Evolutionary conservation across 805 yeast genomes (phyloP).

Genomic region (Pichia exigua): DNA sequence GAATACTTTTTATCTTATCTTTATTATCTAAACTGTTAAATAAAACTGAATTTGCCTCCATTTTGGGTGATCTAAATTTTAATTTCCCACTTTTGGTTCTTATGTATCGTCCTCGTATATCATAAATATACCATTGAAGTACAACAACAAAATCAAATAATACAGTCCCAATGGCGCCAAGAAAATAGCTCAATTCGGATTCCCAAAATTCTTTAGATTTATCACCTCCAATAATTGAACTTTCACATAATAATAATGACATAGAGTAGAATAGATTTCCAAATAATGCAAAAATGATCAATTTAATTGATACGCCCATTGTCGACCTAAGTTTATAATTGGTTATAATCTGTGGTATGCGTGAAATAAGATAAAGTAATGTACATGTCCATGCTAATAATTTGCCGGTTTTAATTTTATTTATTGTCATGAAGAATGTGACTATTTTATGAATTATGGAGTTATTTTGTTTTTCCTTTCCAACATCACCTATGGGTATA

Average conservation of each 20-base stretch:
- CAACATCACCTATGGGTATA: conserved; percentile 13
- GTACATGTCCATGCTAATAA: conserved; percentile 47
- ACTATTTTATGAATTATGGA: conserved; percentile 18
- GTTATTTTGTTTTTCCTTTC: conserved; percentile 12
- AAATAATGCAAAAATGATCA: conserved; percentile 40
- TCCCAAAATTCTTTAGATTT: conserved; percentile 33
- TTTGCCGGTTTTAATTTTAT: conserved; percentile 18
- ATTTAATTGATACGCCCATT: conserved; percentile 41
- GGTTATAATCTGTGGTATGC: conserved; percentile 45
- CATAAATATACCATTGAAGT: conserved; percentile 34
- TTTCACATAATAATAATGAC: conserved; percentile 39
- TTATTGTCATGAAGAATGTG: conserved; percentile 12
- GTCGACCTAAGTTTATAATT: conserved; percentile 41
- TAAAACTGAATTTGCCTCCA: neutral
- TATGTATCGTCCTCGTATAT: conserved; percentile 10
- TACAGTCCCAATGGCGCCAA: conserved; percentile 48
- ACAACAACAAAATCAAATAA: conserved; percentile 38
- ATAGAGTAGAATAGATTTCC: conserved; percentile 45
- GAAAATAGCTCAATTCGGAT: conserved; percentile 32
- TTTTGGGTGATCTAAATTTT: neutral
- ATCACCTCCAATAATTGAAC: conserved; percentile 30
- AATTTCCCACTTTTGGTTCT: conserved; percentile 3
- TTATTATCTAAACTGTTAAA: neutral
- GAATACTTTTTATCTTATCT: neutral
- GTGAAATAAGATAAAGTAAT: conserved; percentile 37